Base-by-base conservation (phyloP, 2,329 filamentous ascomycete genomes). In the Xylariaceae sp. region DNA sequence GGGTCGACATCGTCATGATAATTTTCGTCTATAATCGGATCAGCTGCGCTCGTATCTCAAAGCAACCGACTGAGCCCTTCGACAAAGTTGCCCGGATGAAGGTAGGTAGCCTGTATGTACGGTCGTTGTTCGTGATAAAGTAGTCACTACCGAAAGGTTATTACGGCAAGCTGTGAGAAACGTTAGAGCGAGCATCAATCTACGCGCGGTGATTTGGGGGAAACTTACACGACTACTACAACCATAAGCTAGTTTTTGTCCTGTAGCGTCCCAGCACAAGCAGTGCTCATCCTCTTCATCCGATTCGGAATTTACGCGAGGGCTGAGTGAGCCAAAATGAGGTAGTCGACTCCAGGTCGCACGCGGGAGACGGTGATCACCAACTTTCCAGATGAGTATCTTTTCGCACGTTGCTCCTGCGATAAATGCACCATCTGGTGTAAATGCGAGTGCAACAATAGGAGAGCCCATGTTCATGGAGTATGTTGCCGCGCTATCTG, bases 331-430 rank as follows among this genome's bases (percentile, higher is more conserved):
- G 3, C 80, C 82, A 0, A 75, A 72, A 60, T 84, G 80, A 7
- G 76, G 72, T 30, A 74, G 71, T 57, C 80, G 72, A 56, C 73
- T 79, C 83, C 83, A 86, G 63, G 75, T 80, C 12, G 83, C 83
- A 45, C 80, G 74, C 3, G 83, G 83, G 45, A 83, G 74, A 30
- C 74, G 71, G 45, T 78, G 73, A 50, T 82, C 83, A 56, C 79
- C 81, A 9, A 85, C 78, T 64, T 84, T 85, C 81, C 83, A 86
- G 45, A 86, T 84, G 40, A 85, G 69, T 11, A 86, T 80, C 54
- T 75, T 76, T 35, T 78, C 76, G 26, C 75, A 75, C 0, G 82
- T 85, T 4, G 81, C 83, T 3, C 80, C 82, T 0, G 83, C 83
- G 50, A 86, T 77, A 60, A 84, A 84, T 26, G 76, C 77, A 1